phyloP scores from a whole-genome alignment of 805 yeast genomes.

The Tanozyma kutaoensis region DNA sequence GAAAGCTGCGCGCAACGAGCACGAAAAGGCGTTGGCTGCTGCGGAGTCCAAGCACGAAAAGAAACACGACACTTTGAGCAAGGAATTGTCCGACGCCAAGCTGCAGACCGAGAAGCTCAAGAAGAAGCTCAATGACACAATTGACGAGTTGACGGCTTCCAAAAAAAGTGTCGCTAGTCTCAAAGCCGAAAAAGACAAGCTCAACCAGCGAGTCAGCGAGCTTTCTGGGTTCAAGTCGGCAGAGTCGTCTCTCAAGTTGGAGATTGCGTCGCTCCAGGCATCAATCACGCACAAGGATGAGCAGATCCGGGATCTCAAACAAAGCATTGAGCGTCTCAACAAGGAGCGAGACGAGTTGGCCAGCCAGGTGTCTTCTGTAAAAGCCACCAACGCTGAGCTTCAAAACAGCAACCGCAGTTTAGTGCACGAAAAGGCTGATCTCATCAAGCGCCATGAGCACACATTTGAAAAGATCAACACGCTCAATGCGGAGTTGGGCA shows the following conservation, averaged over 20 bases:
- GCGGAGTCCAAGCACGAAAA: background rate
- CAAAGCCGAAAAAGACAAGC: constrained; percentile 23
- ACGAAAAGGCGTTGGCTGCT: constrained; percentile 1
- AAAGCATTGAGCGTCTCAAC: constrained; percentile 15
- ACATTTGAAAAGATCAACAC: constrained; percentile 15
- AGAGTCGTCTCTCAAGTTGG: constrained; percentile 34
- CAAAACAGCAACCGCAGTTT: constrained; percentile 18
- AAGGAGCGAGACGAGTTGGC: constrained; percentile 26
- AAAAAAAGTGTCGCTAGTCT: constrained; percentile 7
- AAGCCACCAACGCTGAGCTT: constrained; percentile 24
- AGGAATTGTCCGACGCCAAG: too few species aligned
- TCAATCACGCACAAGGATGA: constrained; percentile 33
- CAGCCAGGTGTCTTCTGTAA: constrained; percentile 23
- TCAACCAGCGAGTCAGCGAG: constrained; percentile 18
- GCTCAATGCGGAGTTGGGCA: constrained; percentile 22
- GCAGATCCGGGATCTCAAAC: constrained; percentile 21
- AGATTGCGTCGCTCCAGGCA: constrained; percentile 31
- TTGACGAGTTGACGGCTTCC: constrained; percentile 7
- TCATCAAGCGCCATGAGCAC: constrained; percentile 29
- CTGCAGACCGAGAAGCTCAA: too few species aligned
- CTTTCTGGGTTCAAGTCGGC: constrained; percentile 15
- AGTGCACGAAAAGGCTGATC: constrained; percentile 23
- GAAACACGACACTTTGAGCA: too few species aligned
- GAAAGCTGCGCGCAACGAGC: constrained; percentile 7
- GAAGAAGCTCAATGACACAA: too few species aligned